These are phyloP conservation scores for Physcomitrellopsis africana DNA, from an alignment of 225 moss, liverwort and hornwort genomes.

Conservation along the genomic window DNA sequence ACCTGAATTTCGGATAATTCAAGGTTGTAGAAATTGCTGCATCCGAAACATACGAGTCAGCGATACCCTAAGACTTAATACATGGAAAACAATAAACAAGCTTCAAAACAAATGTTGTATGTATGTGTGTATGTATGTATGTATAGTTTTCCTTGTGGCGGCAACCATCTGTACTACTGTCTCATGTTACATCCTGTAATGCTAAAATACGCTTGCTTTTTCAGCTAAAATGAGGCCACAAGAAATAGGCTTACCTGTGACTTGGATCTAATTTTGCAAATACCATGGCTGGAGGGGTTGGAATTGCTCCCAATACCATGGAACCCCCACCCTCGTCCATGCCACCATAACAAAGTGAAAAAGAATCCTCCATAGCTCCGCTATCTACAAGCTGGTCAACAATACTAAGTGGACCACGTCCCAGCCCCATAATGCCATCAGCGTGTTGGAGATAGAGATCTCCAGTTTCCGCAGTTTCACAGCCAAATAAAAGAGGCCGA, in stretches of 20 bases:
- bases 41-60: constrained; percentile 29
- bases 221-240: background rate
- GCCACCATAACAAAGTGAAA: constrained; percentile 91
- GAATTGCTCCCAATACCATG: constrained; percentile 82
- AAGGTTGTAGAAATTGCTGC: constrained; percentile 93
- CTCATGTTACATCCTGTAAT: too few relatives aligned
- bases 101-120: background rate
- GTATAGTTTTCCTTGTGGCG: too few relatives aligned
- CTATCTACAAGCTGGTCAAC: constrained; percentile 80
- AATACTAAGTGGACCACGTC: constrained; percentile 78
- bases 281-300: constrained; percentile 59
- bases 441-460: constrained; percentile 79
- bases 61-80: background rate
- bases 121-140: too few relatives aligned
- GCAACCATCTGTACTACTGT: too few relatives aligned
- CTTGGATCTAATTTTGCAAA: constrained; percentile 65
- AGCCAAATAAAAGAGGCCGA: constrained; percentile 78
- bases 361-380: constrained; percentile 72
- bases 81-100: background rate
- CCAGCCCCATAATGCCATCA: constrained; percentile 94
- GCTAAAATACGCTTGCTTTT: background rate
- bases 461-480: constrained; percentile 86
- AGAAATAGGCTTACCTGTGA: constrained; percentile 55
- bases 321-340: constrained; percentile 83
- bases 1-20: constrained; percentile 73